These are phyloP conservation scores for Aurinia saxatilis DNA, from an alignment of 345 rosid genomes.

Conservation along the genomic window DNA sequence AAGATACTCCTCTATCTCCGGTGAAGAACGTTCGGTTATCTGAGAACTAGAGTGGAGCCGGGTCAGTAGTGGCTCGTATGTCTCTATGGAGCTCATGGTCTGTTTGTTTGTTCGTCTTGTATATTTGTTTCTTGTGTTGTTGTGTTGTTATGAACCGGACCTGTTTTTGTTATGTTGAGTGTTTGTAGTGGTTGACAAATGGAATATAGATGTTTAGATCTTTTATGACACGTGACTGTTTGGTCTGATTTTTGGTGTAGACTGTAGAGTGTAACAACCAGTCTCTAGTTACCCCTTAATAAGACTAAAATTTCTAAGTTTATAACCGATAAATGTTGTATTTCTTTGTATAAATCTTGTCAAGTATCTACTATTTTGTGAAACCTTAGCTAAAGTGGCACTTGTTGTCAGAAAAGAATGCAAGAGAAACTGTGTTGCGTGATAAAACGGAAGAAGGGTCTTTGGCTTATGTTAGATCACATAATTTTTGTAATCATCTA, in stretches of 20 bases:
- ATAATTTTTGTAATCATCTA: constrained; percentile 16
- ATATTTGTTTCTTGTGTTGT: neutral
- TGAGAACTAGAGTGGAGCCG: constrained; percentile 52
- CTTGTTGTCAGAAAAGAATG: too few species aligned
- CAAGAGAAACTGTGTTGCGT: constrained; percentile 1
- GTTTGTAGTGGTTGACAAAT: constrained; percentile 15
- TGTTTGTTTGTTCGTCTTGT: neutral
- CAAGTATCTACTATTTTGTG: too few species aligned
- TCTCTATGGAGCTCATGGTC: constrained; percentile 19
- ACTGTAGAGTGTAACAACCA: too few species aligned
- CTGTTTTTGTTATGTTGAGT: constrained; percentile 6
- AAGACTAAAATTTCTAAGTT: too few species aligned
- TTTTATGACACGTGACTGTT: too few species aligned
- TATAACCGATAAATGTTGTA: too few species aligned
- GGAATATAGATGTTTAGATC: neutral
- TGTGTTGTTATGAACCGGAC: neutral
- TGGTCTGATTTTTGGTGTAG: too few species aligned
- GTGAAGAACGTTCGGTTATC: constrained; percentile 50
- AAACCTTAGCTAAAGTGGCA: too few species aligned
- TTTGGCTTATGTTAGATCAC: constrained; percentile 12
- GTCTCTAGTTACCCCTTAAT: too few species aligned
- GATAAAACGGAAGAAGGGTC: constrained; percentile 23
- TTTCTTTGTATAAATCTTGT: too few species aligned
- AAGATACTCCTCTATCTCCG: constrained; percentile 58
- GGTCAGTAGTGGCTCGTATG: constrained; percentile 42